A percentile compares a stretch with the other conserved stretches of the same genome.
phyloP scores from a whole-genome alignment of 192 early-diverging fungal genomes.

The Entomortierella chlamydospora region DNA sequence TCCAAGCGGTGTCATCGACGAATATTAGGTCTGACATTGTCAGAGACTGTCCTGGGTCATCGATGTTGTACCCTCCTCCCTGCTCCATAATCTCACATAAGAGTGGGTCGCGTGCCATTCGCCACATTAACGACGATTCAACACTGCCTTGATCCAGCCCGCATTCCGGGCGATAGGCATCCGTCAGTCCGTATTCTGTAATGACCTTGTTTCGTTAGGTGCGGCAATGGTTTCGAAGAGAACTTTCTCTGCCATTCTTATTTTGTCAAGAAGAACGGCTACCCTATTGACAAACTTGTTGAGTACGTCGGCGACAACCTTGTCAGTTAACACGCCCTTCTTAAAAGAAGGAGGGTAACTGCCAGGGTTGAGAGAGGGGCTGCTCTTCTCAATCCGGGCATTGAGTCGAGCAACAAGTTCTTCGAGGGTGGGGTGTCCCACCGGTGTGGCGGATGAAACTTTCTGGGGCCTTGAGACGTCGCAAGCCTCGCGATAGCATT shows the following conservation, averaged over 20 bases:
- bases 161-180: not conserved
- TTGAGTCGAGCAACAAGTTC: too few species aligned
- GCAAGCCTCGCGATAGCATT: not conserved
- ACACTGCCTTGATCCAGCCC: not conserved
- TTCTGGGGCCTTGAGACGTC: not conserved
- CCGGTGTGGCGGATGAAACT: too few species aligned
- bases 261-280: too few species aligned
- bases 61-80: not conserved
- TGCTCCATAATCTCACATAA: not conserved
- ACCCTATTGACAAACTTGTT: too few species aligned
- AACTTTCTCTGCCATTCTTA: too few species aligned
- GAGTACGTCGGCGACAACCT: too few species aligned
- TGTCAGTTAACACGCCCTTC: too few species aligned
- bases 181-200: not conserved
- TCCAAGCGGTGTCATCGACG: constrained; percentile 16
- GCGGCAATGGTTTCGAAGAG: not conserved
- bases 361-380: too few species aligned
- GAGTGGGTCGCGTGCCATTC: not conserved
- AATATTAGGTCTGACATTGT: not conserved
- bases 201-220: not conserved
- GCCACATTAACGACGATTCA: not conserved
- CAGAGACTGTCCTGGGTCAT: not conserved
- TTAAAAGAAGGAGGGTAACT: too few species aligned
- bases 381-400: too few species aligned
- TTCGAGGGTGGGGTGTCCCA: too few species aligned